Conservation (phyloP, 495 filamentous ascomycete species). For the Amorphotheca resinae region DNA sequence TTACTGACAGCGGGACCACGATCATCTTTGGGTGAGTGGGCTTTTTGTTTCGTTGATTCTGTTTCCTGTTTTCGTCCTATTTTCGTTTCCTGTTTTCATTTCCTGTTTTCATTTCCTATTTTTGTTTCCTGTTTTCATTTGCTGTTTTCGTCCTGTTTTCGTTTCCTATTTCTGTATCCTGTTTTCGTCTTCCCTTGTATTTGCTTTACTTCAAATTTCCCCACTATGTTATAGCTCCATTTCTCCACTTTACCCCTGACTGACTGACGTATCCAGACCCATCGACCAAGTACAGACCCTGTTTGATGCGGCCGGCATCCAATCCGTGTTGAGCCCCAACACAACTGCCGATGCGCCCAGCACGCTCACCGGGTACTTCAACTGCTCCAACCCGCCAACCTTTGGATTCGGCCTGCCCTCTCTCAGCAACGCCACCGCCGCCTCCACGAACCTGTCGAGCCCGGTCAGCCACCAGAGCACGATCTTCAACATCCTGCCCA, state of each 20-base stretch:
- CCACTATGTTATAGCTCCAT: neutral
- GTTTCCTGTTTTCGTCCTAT: no score
- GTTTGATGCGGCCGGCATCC: constrained; percentile 7
- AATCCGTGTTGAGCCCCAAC: constrained; percentile 1
- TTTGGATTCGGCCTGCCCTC: constrained; percentile 8
- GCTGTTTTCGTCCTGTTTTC: no score
- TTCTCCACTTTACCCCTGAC: neutral
- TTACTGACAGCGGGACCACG: constrained; percentile 7
- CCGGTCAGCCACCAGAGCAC: constrained; percentile 1
- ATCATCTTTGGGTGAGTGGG: constrained; percentile 6
- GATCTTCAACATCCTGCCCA: constrained; percentile 5
- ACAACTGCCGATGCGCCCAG: neutral
- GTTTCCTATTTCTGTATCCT: no score
- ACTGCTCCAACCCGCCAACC: constrained; percentile 1
- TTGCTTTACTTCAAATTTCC: neutral
- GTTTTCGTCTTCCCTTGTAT: no score
- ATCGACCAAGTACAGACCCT: constrained; percentile 1
- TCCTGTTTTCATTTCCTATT: no score
- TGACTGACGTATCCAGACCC: neutral
- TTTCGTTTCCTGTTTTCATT: no score
- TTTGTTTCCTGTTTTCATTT: no score
- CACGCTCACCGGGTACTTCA: constrained; percentile 5
- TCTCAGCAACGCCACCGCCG: neutral
- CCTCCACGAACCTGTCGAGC: neutral
- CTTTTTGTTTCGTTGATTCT: no score